Evolutionary conservation across 2,329 filamentous ascomycete genomes (phyloP), one percentile per base, ranked within the genome.

Genomic region (Monosporascus sp.): DNA sequence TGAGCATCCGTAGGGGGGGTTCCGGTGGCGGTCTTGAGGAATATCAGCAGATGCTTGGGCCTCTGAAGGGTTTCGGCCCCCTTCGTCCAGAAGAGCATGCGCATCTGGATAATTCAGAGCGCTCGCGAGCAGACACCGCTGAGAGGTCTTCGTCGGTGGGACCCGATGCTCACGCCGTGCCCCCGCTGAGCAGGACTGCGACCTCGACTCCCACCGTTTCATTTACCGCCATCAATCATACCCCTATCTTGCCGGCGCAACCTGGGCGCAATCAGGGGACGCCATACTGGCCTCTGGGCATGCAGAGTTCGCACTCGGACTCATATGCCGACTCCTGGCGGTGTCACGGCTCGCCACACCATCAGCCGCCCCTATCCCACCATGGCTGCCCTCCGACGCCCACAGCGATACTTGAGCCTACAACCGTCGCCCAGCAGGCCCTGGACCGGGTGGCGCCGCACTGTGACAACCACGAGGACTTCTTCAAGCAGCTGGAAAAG

Each of bases 1-100:
- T 70, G 17, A 72, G 71, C 36, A 65, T 79, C n/a, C 69, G 72
- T 3, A 63, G 74, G 47, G 72, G 72, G 2, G 73, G 70, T 6
- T 55, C 57, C 3, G 76, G 79, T 15, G 81, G 79, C 36, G 81
- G 77, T 1, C 65, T 82, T 3, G 79, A 81, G 55, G 79, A 83
- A 58, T 84, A 79, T 66, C 76, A 74, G 54, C 65, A 72, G 9
- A 65, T 73, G 47, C 60, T 62, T 1, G 61, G 59, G 38, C 68
- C 67, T 52, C 68, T 77, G 11, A 74, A 74, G 53, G 75, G 75
- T 56, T 74, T 77, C 45, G 74, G 74, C 38, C 65, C 65, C 31
- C 72, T 76, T 9, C 60, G 70, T 31, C 63, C 67, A 3, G 60
- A 67, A 9, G 68, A 71, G 6, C 65, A 68, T 3, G 63, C 65